Evolutionary conservation across 192 early-diverging fungal species (phyloP), one percentile per base, ranked within the genome.

Genomic region (Gryganskiella cystojenkinii): DNA sequence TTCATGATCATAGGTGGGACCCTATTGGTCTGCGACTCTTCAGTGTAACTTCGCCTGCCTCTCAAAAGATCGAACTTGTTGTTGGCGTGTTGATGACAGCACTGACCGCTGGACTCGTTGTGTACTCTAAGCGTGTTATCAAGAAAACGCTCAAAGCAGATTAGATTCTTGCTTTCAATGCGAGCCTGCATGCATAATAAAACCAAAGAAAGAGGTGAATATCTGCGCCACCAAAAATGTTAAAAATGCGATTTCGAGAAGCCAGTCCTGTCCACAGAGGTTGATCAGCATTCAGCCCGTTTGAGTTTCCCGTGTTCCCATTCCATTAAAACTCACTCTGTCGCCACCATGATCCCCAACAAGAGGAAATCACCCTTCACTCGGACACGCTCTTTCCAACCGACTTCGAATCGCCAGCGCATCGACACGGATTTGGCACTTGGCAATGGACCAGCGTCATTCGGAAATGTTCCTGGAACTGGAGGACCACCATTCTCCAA

Each of bases 61-160:
- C 78, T 10, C 83, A 87, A 53, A 50, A 59, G 10, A 64, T 72
- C 19, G 85, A 87, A 60, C 59, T 87, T 3, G 70, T 80, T 6
- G 58, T 81, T 27, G 85, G 85, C 0, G 37, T 87, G 52, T 15
- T 82, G 25, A 70, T 80, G 75, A 74, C 71, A 8, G 20, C 79
- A 1, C 56, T 58, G 35, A 80, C 75, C 15, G 57, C 80, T 22
- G 67, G 47, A 0, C 31, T 61, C 1, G 80, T 87, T 2, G 30
- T 72, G 47, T 82, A 62, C 42, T 50, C 67, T 3, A 60, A 62
- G 22, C 62, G 60, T 25, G 83, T 74, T 52, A 40, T 85, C 28
- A 66, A 45, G 17, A 83, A 80, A 45, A 79, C 76, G 4, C 33
- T 83, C 2, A 83, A 83, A 31, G 31, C 70, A 4, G 79, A 66